These are phyloP conservation scores for Aegilops sharonensis DNA, from an alignment of 176 grass and related monocot genomes.

Conservation along the genomic window DNA sequence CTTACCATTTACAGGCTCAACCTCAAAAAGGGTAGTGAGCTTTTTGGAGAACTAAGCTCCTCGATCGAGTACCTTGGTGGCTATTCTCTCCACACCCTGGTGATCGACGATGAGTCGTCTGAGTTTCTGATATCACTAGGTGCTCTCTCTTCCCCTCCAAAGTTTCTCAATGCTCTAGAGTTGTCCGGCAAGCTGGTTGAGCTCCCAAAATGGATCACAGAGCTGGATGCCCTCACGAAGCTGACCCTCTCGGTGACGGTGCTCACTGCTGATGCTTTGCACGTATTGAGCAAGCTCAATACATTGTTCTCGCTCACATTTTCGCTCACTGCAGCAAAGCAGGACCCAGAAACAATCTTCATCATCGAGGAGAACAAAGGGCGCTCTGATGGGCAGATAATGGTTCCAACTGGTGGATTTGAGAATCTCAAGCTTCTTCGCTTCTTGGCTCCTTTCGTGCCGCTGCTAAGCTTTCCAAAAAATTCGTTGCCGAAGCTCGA, in stretches of 20 bases:
- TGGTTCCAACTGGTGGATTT: background rate
- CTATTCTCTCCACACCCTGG: background rate
- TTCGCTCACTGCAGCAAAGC: background rate
- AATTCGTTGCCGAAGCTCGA: background rate
- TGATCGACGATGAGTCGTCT: background rate
- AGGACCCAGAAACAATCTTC: fast-evolving
- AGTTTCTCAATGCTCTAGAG: background rate
- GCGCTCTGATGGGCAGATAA: background rate
- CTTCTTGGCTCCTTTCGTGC: background rate
- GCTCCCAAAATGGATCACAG: background rate
- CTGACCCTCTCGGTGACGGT: background rate
- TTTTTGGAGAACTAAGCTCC: background rate
- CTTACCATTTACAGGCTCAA: background rate
- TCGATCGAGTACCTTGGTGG: background rate
- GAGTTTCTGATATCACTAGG: background rate
- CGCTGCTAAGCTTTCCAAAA: background rate
- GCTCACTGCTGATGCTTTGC: background rate
- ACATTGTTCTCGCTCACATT: background rate
- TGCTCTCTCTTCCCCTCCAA: background rate
- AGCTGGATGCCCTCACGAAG: background rate
- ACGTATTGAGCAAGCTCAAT: background rate
- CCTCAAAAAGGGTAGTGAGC: fast-evolving
- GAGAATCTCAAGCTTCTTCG: background rate
- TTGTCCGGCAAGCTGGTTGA: background rate
- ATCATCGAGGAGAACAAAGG: background rate